Evolutionary conservation across 2,329 filamentous ascomycete species (phyloP).

Genomic region (Phialophora expanda): DNA sequence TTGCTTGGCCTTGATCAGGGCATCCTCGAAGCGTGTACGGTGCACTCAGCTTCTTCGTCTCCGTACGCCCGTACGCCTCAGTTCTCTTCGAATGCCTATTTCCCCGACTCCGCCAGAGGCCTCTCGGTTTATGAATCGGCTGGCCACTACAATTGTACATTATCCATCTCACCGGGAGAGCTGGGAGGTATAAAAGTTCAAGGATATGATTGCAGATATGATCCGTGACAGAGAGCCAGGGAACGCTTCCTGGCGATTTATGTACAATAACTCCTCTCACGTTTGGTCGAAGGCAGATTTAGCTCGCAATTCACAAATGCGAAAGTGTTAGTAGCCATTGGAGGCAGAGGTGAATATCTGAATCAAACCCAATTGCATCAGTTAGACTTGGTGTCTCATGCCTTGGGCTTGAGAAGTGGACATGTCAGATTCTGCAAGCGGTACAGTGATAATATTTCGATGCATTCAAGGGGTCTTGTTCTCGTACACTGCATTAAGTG

Average conservation of each 20-base stretch:
- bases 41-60: background rate
- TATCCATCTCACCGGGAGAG: background rate
- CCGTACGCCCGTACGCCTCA: no score
- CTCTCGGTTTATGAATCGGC: background rate
- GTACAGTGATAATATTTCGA: background rate
- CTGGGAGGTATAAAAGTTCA: background rate
- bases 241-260: background rate
- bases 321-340: background rate
- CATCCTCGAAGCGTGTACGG: background rate
- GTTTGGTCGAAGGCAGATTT: background rate
- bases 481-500: constrained; percentile 11
- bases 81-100: background rate
- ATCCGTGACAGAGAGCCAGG: background rate
- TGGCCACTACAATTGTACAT: background rate
- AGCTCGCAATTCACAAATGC: background rate
- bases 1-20: background rate
- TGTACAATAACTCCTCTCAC: background rate
- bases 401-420: background rate
- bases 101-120: background rate
- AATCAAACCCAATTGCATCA: background rate
- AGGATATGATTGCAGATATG: background rate
- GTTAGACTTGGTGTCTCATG: background rate
- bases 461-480: constrained; percentile 1
- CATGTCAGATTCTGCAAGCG: background rate
- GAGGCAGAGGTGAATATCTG: background rate